Evolutionary conservation across 1,284 basidiomycete species (phyloP).

Genomic region (Melampsora americana): DNA sequence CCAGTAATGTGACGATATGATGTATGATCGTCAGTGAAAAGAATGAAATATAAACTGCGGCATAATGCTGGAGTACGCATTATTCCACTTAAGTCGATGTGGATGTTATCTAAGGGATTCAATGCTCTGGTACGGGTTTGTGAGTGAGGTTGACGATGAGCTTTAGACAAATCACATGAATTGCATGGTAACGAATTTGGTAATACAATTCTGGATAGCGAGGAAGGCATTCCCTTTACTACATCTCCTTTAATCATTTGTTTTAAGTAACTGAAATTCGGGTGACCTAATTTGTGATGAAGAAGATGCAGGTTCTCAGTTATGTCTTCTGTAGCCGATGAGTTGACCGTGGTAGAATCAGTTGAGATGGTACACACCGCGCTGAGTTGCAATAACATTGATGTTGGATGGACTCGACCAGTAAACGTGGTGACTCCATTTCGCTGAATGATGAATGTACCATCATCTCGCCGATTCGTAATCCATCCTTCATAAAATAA

Average conservation of each 20-base stretch:
- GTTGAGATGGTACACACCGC: too few relatives aligned
- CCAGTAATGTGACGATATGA: neutral
- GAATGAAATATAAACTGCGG: neutral
- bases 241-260: neutral
- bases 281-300: constrained; percentile 2
- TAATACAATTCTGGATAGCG: neutral
- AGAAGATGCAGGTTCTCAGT: too few relatives aligned
- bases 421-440: too few relatives aligned
- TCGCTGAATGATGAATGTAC: too few relatives aligned
- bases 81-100: neutral
- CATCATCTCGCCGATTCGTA: too few relatives aligned
- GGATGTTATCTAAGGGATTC: neutral
- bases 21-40: neutral
- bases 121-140: neutral
- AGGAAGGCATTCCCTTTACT: neutral
- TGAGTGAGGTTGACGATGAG: neutral
- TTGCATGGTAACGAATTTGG: neutral
- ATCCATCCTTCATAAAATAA: too few relatives aligned
- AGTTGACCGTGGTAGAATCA: too few relatives aligned
- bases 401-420: too few relatives aligned
- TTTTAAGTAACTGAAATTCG: neutral
- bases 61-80: neutral
- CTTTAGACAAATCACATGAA: neutral
- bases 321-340: too few relatives aligned
- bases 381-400: too few relatives aligned